A percentile compares a stretch with the other conserved stretches of the same genome.
Evolutionary conservation across 768 basidiomycete genomes (phyloP).

Genomic region (Leucocoprinus leucothites): DNA sequence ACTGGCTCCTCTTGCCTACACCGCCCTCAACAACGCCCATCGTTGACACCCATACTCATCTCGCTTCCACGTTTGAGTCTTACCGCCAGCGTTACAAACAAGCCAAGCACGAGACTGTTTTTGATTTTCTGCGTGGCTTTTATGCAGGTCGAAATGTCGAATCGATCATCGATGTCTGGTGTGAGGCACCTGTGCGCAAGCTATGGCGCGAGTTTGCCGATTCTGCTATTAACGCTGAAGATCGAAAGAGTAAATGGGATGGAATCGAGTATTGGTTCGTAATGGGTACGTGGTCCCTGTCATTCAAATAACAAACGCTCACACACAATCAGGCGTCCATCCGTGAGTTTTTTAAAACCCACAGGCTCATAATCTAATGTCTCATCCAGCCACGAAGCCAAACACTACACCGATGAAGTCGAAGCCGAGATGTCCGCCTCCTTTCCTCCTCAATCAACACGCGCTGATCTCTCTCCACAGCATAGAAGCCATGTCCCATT

Average conservation of each 20-base stretch:
- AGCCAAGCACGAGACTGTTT: constrained; percentile 44
- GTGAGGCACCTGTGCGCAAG: constrained; percentile 68
- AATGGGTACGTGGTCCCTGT: constrained; percentile 50
- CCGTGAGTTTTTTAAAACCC: constrained; percentile 44
- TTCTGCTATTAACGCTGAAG: constrained; percentile 52
- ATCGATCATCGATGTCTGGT: constrained; percentile 85
- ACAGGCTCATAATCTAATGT: not conserved
- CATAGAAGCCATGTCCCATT: constrained; percentile 72
- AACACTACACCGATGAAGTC: constrained; percentile 59
- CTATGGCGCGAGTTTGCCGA: constrained; percentile 74
- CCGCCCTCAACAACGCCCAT: constrained; percentile 39
- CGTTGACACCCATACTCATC: constrained; percentile 84
- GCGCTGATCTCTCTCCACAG: constrained; percentile 28
- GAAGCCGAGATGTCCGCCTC: constrained; percentile 63
- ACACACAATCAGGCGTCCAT: constrained; percentile 53
- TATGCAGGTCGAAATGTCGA: constrained; percentile 57
- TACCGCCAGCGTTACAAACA: constrained; percentile 63
- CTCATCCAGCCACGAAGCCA: constrained; percentile 64
- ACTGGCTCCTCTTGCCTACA: constrained; percentile 34
- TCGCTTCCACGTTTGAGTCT: constrained; percentile 66
- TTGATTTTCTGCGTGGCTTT: constrained; percentile 64
- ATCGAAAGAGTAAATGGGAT: constrained; percentile 53
- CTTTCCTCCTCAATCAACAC: not conserved
- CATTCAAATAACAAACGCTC: not conserved
- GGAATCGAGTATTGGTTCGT: constrained; percentile 81